Conservation (phyloP, 768 basidiomycete species). For the Xerocomellus chrysenteron region DNA sequence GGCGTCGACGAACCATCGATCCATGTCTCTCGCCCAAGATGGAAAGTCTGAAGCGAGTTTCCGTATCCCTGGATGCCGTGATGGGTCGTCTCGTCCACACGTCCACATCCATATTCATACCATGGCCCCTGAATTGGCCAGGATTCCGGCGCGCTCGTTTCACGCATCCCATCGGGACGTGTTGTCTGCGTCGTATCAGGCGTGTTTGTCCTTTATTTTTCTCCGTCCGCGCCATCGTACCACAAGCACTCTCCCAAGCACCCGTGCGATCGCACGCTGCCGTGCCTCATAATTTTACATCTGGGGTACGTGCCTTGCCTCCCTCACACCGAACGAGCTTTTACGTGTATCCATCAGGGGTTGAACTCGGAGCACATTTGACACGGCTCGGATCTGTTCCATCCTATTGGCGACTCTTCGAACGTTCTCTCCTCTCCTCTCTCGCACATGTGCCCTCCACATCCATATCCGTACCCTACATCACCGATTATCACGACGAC, state of each 20-base stretch:
- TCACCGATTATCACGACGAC: too few species aligned
- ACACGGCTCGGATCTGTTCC: background rate
- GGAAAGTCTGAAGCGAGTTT: background rate
- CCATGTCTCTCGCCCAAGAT: background rate
- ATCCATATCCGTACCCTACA: background rate
- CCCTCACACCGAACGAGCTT: background rate
- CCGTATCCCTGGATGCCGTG: background rate
- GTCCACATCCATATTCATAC: too few species aligned
- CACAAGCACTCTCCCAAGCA: too few species aligned
- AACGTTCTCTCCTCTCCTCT: background rate
- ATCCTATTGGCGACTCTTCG: background rate
- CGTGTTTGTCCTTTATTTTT: background rate
- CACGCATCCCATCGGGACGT: background rate
- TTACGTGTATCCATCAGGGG: background rate
- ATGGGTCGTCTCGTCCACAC: background rate
- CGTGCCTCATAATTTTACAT: background rate
- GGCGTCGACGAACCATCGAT: slow-evolving; percentile 11
- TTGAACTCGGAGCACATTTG: background rate
- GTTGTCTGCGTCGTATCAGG: background rate
- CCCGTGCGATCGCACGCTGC: background rate
- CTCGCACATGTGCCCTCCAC: background rate
- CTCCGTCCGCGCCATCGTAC: background rate
- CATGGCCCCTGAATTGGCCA: background rate
- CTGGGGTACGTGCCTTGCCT: background rate
- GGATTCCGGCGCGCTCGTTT: background rate